Conservation (phyloP, 331 rosid species). For the Malus hybrid region DNA sequence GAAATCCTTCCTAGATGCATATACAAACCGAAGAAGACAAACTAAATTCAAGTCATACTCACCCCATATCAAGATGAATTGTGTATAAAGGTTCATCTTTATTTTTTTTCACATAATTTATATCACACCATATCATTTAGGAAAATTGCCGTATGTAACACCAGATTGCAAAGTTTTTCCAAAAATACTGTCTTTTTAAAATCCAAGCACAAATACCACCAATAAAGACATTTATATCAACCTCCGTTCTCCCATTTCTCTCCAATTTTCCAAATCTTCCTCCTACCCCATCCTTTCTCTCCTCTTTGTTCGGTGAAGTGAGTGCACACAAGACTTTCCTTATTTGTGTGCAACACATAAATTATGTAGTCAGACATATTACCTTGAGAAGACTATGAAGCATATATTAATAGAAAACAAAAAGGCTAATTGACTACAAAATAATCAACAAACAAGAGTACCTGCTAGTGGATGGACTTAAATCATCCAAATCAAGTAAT, state of each 20-base stretch:
- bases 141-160: too few species aligned
- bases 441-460: constrained; percentile 7
- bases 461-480: constrained; percentile 99
- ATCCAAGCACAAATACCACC: too few species aligned
- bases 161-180: too few species aligned
- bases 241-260: too few species aligned
- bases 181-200: too few species aligned
- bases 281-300: too few species aligned
- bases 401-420: background rate
- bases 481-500: constrained; percentile 94
- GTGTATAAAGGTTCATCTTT: too few species aligned
- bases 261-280: too few species aligned
- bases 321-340: background rate
- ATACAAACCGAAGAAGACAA: background rate
- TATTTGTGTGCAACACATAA: background rate
- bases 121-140: background rate
- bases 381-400: background rate
- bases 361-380: background rate
- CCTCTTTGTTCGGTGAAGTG: background rate
- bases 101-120: background rate
- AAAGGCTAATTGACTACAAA: background rate
- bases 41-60: background rate
- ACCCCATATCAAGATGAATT: background rate
- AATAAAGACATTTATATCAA: too few species aligned
- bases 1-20: background rate